Percentiles rank a stretch among this genome's conserved stretches.
Evolutionary conservation across 257 asterid genomes (phyloP).

Genomic region (Verbena officinalis): DNA sequence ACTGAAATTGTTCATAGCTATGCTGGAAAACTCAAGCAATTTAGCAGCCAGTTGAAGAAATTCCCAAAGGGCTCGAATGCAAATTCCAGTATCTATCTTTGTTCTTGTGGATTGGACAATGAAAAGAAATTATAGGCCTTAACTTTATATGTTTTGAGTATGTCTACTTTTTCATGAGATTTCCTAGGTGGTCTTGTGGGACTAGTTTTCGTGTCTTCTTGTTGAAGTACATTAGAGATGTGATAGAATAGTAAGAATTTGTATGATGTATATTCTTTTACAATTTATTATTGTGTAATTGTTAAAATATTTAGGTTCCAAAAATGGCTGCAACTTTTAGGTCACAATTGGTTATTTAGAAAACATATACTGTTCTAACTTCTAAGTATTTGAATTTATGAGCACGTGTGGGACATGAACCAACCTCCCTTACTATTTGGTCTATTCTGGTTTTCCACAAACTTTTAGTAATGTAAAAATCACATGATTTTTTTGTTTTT

Average conservation of each 20-base stretch:
- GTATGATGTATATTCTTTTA: neutral
- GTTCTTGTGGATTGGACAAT: neutral
- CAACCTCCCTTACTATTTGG: no score
- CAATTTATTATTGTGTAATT: neutral
- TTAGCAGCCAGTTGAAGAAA: neutral
- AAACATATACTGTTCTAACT: no score
- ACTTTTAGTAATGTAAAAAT: no score
- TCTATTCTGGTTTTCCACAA: no score
- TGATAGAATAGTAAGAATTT: slow-evolving; percentile 6
- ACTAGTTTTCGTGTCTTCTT: neutral
- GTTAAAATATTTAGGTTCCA: neutral
- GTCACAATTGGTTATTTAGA: no score
- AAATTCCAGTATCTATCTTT: neutral
- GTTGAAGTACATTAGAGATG: neutral
- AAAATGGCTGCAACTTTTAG: no score
- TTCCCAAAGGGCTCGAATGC: neutral
- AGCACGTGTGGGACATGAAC: no score
- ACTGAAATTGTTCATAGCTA: neutral
- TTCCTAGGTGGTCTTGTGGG: neutral
- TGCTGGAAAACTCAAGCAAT: neutral
- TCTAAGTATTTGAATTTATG: no score
- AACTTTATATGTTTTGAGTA: neutral
- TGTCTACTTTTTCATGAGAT: neutral
- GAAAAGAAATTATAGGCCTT: no score
- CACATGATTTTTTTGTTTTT: no score